phyloP scores from a whole-genome alignment of 2,329 filamentous ascomycete species.

The Fusarium sp. region DNA sequence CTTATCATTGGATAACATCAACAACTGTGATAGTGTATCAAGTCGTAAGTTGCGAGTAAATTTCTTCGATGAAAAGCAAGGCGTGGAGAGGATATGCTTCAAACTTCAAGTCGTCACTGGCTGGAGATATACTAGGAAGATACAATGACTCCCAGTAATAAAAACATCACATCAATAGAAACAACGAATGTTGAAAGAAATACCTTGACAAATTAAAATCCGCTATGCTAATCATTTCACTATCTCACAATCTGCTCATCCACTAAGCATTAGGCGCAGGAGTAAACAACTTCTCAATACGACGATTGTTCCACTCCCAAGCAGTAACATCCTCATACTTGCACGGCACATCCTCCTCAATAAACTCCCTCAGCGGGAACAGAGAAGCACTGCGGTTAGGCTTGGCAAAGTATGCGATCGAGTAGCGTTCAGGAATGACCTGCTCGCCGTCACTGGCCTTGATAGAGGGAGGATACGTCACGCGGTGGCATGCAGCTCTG shows the following conservation, averaged over 20 bases:
- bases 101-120: too few species aligned
- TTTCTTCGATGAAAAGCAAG: too few species aligned
- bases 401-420: conserved; percentile 50
- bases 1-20: too few species aligned
- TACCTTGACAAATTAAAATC: background rate
- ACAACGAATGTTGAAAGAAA: accelerated
- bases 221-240: conserved; percentile 25
- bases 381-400: conserved; percentile 50
- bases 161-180: background rate
- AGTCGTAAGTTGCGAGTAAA: too few species aligned
- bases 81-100: too few species aligned
- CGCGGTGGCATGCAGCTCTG: conserved; percentile 53
- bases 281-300: conserved; percentile 46
- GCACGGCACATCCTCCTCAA: conserved; percentile 42
- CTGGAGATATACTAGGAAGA: too few species aligned
- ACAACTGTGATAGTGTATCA: too few species aligned
- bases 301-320: conserved; percentile 51
- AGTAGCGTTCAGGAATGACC: conserved; percentile 48
- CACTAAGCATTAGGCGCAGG: conserved; percentile 8
- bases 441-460: conserved; percentile 35
- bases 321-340: conserved; percentile 53
- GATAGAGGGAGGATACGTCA: conserved; percentile 48
- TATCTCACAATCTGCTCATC: background rate
- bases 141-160: too few species aligned
- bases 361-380: conserved; percentile 50